Evolutionary conservation across 2,329 filamentous ascomycete genomes (phyloP).

Genomic region (Cercospora sp.): DNA sequence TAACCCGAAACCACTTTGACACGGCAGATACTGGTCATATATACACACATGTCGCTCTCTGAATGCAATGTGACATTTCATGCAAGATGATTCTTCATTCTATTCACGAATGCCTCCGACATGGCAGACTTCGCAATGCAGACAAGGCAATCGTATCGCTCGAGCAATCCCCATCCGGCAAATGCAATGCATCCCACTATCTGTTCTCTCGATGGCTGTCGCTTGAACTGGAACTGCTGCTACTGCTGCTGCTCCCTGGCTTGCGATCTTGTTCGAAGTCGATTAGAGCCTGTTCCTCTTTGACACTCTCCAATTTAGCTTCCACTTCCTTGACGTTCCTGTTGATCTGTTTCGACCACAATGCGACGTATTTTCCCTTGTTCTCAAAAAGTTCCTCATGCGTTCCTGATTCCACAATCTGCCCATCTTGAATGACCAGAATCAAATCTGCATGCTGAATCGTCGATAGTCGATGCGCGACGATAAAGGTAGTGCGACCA

Average conservation of each 20-base stretch:
- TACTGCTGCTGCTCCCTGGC: neutral
- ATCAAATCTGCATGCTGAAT: conserved; percentile 78
- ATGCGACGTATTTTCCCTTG: conserved; percentile 37
- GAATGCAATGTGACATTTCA: neutral
- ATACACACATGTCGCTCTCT: neutral
- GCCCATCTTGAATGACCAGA: conserved; percentile 70
- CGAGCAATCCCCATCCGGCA: neutral
- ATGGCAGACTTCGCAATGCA: neutral
- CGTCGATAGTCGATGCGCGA: conserved; percentile 74
- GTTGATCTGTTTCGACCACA: conserved; percentile 39
- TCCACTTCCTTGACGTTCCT: conserved; percentile 30
- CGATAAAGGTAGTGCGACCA: conserved; percentile 71
- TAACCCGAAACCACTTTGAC: neutral
- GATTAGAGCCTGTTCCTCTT: conserved; percentile 19
- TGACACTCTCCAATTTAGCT: conserved; percentile 19
- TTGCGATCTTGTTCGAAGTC: neutral
- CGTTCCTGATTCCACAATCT: conserved; percentile 70
- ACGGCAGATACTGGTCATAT: conserved; percentile 6
- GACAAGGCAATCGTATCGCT: neutral
- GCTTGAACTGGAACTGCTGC: neutral
- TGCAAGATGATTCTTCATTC: neutral
- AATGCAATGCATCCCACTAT: conserved; percentile 6
- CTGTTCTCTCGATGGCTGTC: conserved; percentile 4
- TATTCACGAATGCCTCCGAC: neutral
- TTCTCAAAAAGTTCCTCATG: conserved; percentile 67